Evolutionary conservation across 495 filamentous ascomycete genomes (phyloP).

Genomic region (Barbatosphaeria neglecta): DNA sequence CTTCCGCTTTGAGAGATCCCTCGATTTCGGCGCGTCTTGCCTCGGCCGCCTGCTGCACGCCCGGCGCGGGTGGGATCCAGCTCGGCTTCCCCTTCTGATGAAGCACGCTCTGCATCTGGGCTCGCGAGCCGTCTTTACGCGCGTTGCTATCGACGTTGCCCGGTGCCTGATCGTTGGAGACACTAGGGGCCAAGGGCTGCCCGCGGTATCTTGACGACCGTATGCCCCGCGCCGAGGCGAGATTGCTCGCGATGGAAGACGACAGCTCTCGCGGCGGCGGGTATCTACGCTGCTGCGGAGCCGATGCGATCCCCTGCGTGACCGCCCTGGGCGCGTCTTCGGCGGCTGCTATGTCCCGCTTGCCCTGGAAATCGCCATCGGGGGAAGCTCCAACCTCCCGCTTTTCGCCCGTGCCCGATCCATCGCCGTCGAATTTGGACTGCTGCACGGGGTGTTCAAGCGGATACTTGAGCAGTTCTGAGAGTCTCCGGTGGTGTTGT

Average conservation of each 20-base stretch:
- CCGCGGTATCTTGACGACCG: constrained; percentile 54
- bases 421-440: constrained; percentile 19
- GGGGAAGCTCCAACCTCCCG: constrained; percentile 10
- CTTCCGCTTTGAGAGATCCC: constrained; percentile 7
- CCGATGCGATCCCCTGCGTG: constrained; percentile 34
- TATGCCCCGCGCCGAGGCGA: constrained; percentile 82
- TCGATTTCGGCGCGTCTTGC: constrained; percentile 11
- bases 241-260: constrained; percentile 83
- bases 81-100: constrained; percentile 30
- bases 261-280: constrained; percentile 48
- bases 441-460: constrained; percentile 43
- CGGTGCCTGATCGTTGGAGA: constrained; percentile 63
- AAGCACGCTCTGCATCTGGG: constrained; percentile 24
- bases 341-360: constrained; percentile 7
- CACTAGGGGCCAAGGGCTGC: constrained; percentile 53
- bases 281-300: constrained; percentile 35
- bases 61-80: constrained; percentile 24
- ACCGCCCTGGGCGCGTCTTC: constrained; percentile 21
- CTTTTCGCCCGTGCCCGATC: constrained; percentile 26
- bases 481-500: constrained; percentile 69
- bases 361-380: constrained; percentile 2
- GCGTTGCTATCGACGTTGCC: constrained; percentile 55
- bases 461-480: constrained; percentile 63
- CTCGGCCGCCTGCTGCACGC: constrained; percentile 7
- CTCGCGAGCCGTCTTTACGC: constrained; percentile 29